Evolutionary conservation across 495 filamentous ascomycete genomes (phyloP).

Genomic region (Articulospora tetracladia): DNA sequence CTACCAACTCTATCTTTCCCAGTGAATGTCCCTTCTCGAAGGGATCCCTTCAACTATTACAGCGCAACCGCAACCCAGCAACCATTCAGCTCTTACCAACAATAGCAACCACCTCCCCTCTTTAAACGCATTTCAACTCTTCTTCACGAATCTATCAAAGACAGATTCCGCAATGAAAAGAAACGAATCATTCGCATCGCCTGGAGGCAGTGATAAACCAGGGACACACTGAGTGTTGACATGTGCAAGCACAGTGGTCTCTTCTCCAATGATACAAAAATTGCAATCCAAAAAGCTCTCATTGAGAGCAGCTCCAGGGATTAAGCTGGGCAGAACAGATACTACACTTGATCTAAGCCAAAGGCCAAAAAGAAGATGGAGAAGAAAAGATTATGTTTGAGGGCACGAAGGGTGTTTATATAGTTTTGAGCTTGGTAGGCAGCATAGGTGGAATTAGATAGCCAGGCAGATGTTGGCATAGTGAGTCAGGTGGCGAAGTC

Average conservation of each 20-base stretch:
- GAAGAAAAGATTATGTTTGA: neutral
- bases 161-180: conserved; percentile 8
- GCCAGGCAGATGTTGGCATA: neutral
- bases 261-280: conserved; percentile 3
- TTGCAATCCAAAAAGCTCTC: neutral
- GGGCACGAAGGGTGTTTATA: conserved; percentile 5
- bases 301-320: conserved; percentile 6
- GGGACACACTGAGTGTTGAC: conserved; percentile 1
- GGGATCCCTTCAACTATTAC: no score
- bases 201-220: conserved; percentile 14
- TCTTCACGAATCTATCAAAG: neutral
- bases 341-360: conserved; percentile 20
- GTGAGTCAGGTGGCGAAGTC: neutral
- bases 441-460: neutral
- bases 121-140: neutral
- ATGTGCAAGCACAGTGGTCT: neutral
- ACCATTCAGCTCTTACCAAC: no score
- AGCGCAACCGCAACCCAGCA: no score
- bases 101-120: neutral
- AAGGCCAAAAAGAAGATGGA: conserved; percentile 7
- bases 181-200: conserved; percentile 6
- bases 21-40: no score
- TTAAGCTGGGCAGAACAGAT: conserved; percentile 21
- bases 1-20: no score
- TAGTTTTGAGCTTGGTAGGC: conserved; percentile 3